phyloP scores from a whole-genome alignment of 352 stramenopile genomes.

The Phytophthora tubulina region DNA sequence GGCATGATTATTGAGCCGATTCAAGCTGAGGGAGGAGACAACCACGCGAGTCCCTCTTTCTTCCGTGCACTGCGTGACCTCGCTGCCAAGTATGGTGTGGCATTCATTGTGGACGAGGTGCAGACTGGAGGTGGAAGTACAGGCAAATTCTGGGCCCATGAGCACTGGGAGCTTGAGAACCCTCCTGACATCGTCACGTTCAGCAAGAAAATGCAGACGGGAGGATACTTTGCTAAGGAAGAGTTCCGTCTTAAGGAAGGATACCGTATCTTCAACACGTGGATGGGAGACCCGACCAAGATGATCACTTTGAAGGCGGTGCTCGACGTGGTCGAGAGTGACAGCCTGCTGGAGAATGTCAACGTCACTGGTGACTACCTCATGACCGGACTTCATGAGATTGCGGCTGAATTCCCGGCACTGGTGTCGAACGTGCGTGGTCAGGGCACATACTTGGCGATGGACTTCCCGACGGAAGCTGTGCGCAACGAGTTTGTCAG shows the following conservation, averaged over 20 bases:
- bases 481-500: constrained; percentile 73
- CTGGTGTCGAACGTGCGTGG: constrained; percentile 81
- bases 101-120: constrained; percentile 90
- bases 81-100: constrained; percentile 64
- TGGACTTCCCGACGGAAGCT: constrained; percentile 74
- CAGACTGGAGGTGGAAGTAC: constrained; percentile 86
- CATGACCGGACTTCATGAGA: constrained; percentile 56
- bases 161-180: constrained; percentile 83
- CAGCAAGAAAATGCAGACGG: constrained; percentile 89
- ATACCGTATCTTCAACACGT: constrained; percentile 91
- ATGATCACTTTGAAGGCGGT: constrained; percentile 86
- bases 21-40: constrained; percentile 84
- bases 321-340: constrained; percentile 67
- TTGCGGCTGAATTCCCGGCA: constrained; percentile 60
- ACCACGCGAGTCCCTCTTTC: constrained; percentile 78
- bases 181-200: constrained; percentile 87
- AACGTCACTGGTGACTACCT: constrained; percentile 75
- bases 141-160: constrained; percentile 87
- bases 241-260: constrained; percentile 75
- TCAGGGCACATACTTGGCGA: constrained; percentile 82
- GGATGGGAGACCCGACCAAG: constrained; percentile 89
- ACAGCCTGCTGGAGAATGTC: constrained; percentile 79
- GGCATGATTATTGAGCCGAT: constrained; percentile 88
- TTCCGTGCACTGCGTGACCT: constrained; percentile 71
- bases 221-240: constrained; percentile 83